phyloP scores from a whole-genome alignment of 345 rosid species.

The Pugionium dolabratum region DNA sequence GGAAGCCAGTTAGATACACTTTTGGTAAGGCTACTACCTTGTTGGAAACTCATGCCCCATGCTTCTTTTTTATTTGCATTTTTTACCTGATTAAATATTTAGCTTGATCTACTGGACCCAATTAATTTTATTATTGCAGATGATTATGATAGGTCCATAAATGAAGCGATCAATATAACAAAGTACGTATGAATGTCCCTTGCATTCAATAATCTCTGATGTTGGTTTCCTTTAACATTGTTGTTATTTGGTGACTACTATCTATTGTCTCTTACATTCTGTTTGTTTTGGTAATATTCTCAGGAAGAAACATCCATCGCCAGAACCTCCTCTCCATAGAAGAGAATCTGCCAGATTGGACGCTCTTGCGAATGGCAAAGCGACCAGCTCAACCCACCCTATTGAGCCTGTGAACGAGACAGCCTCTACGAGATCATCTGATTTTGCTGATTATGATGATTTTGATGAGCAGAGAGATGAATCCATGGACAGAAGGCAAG shows the following conservation, averaged over 20 bases:
- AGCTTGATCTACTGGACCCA: slow-evolving; percentile 13
- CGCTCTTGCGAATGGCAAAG: slow-evolving; percentile 70
- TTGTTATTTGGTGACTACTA: slow-evolving; percentile 1
- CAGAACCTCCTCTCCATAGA: slow-evolving; percentile 62
- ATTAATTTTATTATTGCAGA: slow-evolving; percentile 57
- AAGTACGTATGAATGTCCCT: slow-evolving; percentile 51
- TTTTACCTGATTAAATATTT: slow-evolving; percentile 9
- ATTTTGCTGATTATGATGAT: slow-evolving; percentile 73
- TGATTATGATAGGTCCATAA: slow-evolving; percentile 97
- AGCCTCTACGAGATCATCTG: slow-evolving; percentile 59
- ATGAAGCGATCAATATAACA: slow-evolving; percentile 94
- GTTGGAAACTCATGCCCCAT: slow-evolving; percentile 19
- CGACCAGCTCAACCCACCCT: slow-evolving; percentile 51
- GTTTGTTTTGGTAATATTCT: slow-evolving; percentile 23
- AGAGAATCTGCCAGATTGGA: slow-evolving; percentile 72
- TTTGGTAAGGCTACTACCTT: slow-evolving; percentile 62
- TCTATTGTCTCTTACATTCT: slow-evolving; percentile 19
- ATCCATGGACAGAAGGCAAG: slow-evolving; percentile 74
- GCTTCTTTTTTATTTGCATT: not conserved
- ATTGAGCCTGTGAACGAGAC: slow-evolving; percentile 53
- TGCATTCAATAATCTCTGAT: slow-evolving; percentile 21
- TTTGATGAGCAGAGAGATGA: slow-evolving; percentile 64
- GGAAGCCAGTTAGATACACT: slow-evolving; percentile 96
- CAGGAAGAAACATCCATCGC: slow-evolving; percentile 87
- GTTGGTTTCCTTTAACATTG: slow-evolving; percentile 6